Evolutionary conservation across 1,284 basidiomycete species (phyloP).

Genomic region (Tranzscheliella williamsii): DNA sequence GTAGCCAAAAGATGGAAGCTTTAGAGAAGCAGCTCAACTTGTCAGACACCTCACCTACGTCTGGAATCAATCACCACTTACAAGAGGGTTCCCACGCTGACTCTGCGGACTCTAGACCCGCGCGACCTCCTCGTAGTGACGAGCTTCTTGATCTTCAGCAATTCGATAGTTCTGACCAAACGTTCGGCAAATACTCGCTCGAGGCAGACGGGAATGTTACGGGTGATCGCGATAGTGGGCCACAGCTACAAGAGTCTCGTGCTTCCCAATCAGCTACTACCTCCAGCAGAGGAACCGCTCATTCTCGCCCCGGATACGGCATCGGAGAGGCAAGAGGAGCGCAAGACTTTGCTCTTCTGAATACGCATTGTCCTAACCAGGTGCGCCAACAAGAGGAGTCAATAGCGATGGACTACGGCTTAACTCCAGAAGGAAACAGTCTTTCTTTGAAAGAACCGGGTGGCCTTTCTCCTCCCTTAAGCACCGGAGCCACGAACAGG

Average conservation of each 20-base stretch:
- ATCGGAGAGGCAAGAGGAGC: constrained; percentile 18
- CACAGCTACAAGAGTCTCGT: constrained; percentile 1
- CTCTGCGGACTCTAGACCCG: too few species aligned
- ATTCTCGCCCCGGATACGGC: constrained; percentile 10
- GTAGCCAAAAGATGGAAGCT: constrained; percentile 11
- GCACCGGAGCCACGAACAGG: constrained; percentile 5
- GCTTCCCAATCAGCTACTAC: constrained; percentile 16
- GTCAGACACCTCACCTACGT: too few species aligned
- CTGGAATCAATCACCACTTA: too few species aligned
- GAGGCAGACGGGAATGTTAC: constrained; percentile 4
- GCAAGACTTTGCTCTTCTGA: constrained; percentile 4
- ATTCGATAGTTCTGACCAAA: constrained; percentile 7
- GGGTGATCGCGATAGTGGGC: constrained; percentile 3
- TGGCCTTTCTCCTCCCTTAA: too few species aligned
- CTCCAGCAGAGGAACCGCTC: constrained; percentile 12
- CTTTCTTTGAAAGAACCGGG: too few species aligned
- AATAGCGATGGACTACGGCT: constrained; percentile 13
- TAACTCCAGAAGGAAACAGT: too few species aligned
- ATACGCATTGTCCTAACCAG: constrained; percentile 9
- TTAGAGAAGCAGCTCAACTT: too few species aligned
- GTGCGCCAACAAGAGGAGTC: constrained; percentile 12
- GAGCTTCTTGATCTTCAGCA: too few species aligned
- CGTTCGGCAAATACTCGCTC: constrained; percentile 9
- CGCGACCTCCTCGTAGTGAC: too few species aligned
- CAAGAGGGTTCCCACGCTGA: too few species aligned